Conservation (phyloP, 2,329 filamentous ascomycete genomes). For the Teratosphaeria pseudoeucalypti region DNA sequence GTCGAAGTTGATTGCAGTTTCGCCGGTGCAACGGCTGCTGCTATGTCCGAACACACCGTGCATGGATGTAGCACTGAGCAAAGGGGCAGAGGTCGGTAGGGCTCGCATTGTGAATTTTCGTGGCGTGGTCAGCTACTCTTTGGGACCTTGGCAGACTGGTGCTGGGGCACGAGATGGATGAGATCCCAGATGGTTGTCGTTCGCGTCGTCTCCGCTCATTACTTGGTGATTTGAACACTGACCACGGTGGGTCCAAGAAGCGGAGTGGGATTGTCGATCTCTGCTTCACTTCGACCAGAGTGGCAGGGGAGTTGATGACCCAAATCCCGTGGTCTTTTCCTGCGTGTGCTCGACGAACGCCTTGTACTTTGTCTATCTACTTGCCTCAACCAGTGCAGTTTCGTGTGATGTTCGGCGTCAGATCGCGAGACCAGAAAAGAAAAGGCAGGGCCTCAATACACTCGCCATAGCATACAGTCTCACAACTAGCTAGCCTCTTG, state of each 20-base stretch:
- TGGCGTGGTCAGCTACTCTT: not conserved
- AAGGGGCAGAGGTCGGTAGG: no score
- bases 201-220: not conserved
- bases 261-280: not conserved
- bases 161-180: not conserved
- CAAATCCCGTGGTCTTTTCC: no score
- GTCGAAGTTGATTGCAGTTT: not conserved
- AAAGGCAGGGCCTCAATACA: not conserved
- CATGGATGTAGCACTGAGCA: not conserved
- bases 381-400: not conserved
- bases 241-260: not conserved
- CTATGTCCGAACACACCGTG: not conserved
- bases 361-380: not conserved
- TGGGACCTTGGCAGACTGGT: no score
- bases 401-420: not conserved
- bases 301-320: not conserved
- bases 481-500: not conserved
- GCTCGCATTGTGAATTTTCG: not conserved
- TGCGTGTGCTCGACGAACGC: no score
- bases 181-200: not conserved
- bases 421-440: not conserved
- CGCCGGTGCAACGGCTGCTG: not conserved
- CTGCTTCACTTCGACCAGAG: not conserved
- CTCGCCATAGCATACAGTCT: not conserved
- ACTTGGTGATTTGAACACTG: not conserved